Evolutionary conservation across 495 filamentous ascomycete genomes (phyloP).

Genomic region (Cercophora scortea): DNA sequence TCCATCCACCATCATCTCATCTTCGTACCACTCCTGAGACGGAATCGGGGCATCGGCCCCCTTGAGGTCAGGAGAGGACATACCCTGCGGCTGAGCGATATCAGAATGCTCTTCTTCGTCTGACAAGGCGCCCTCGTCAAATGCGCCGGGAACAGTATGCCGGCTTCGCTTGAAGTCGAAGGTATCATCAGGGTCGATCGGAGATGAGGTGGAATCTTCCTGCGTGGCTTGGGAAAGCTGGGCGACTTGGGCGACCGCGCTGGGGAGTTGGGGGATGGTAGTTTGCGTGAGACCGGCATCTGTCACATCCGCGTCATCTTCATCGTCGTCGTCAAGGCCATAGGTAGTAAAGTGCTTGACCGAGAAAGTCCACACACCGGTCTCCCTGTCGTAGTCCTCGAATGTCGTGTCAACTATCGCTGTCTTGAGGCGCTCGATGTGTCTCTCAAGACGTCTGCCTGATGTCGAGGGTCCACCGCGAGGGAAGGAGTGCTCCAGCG

Average conservation of each 20-base stretch:
- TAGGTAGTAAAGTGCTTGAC: constrained; percentile 96
- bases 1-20: constrained; percentile 55
- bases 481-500: constrained; percentile 85
- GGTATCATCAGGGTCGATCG: constrained; percentile 61
- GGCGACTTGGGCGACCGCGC: too few species aligned
- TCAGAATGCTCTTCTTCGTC: constrained; percentile 35
- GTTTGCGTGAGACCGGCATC: constrained; percentile 30
- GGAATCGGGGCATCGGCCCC: constrained; percentile 63
- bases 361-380: constrained; percentile 81
- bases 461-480: constrained; percentile 39
- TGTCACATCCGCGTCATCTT: constrained; percentile 64
- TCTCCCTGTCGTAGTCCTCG: constrained; percentile 64
- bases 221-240: constrained; percentile 7
- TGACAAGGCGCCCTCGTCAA: constrained; percentile 49
- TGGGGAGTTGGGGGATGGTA: not conserved
- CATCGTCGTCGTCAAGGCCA: constrained; percentile 77
- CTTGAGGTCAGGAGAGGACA: constrained; percentile 84
- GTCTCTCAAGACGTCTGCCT: constrained; percentile 55
- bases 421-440: constrained; percentile 66
- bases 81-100: constrained; percentile 55
- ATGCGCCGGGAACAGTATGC: constrained; percentile 68
- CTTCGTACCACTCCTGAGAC: constrained; percentile 49
- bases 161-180: constrained; percentile 69
- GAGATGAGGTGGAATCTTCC: constrained; percentile 22
- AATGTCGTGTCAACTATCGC: constrained; percentile 73